These are phyloP conservation scores for Trichoderma harzianum DNA, from an alignment of 2,329 filamentous ascomycete genomes.

Conservation along the genomic window DNA sequence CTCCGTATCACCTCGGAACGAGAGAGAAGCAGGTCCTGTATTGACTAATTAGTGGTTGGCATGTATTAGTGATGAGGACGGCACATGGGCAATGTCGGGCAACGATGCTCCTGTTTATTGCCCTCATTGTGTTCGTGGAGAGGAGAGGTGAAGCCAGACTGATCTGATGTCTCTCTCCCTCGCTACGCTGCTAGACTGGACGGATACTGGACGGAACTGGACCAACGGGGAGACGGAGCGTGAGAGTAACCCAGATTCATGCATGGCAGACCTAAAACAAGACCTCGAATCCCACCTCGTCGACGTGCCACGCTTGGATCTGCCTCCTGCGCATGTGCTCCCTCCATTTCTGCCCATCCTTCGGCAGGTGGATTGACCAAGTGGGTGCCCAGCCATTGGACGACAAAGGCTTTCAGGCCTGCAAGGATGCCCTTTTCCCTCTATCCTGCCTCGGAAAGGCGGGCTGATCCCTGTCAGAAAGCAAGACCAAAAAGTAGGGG, in stretches of 20 bases:
- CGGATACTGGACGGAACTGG: neutral
- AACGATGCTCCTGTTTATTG: neutral
- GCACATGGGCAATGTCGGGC: neutral
- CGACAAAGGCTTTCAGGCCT: neutral
- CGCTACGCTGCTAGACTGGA: neutral
- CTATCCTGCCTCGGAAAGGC: constrained; percentile 13
- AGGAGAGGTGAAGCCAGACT: neutral
- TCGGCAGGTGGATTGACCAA: neutral
- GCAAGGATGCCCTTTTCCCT: neutral
- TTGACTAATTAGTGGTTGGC: neutral
- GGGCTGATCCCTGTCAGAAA: constrained; percentile 6
- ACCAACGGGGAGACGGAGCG: neutral
- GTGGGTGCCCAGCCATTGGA: constrained; percentile 12
- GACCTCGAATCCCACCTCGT: neutral
- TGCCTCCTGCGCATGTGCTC: constrained; percentile 15
- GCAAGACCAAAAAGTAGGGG: neutral
- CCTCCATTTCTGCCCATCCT: constrained; percentile 5
- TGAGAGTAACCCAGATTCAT: neutral
- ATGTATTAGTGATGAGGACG: neutral
- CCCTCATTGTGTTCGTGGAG: neutral
- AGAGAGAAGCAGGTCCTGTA: neutral
- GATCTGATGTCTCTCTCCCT: neutral
- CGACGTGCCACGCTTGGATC: constrained; percentile 10
- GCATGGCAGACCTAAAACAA: neutral
- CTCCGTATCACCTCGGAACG: neutral